These are phyloP conservation scores for Aureobasidium leucospermi DNA, from an alignment of 2,329 filamentous ascomycete species.

Conservation along the genomic window DNA sequence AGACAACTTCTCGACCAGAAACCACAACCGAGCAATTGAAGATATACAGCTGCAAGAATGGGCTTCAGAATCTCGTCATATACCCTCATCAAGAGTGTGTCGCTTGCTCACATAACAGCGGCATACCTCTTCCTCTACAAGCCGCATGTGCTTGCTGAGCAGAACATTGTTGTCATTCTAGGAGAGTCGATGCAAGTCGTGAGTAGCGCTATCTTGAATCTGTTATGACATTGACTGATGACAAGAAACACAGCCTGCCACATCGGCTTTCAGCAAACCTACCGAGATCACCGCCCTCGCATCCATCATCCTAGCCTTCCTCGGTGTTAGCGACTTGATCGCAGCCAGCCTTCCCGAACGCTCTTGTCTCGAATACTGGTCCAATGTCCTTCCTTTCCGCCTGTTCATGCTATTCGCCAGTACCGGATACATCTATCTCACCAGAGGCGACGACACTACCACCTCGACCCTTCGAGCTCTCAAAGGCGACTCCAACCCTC, in stretches of 20 bases:
- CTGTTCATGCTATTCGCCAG: slow-evolving; percentile 55
- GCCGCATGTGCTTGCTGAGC: slow-evolving; percentile 65
- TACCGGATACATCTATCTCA: slow-evolving; percentile 56
- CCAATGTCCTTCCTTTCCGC: slow-evolving; percentile 54
- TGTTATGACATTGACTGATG: not conserved
- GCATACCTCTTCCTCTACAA: slow-evolving; percentile 76
- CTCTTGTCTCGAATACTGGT: slow-evolving; percentile 40
- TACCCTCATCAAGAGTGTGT: slow-evolving; percentile 73
- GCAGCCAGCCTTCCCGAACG: slow-evolving; percentile 39
- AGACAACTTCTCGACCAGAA: not conserved
- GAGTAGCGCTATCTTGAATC: slow-evolving; percentile 24
- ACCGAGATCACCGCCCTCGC: slow-evolving; percentile 60
- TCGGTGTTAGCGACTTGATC: slow-evolving; percentile 40
- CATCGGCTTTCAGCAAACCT: slow-evolving; percentile 59
- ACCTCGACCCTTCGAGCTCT: slow-evolving; percentile 20
- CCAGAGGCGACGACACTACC: slow-evolving; percentile 47
- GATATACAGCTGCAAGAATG: slow-evolving; percentile 47
- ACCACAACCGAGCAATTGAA: not conserved
- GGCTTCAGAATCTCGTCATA: slow-evolving; percentile 65
- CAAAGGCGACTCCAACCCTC: slow-evolving; percentile 25
- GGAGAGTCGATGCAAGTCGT: slow-evolving; percentile 81
- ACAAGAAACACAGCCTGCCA: slow-evolving; percentile 46
- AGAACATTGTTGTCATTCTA: slow-evolving; percentile 71
- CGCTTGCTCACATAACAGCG: slow-evolving; percentile 76
- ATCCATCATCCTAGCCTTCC: slow-evolving; percentile 63